A percentile compares a stretch with the other conserved stretches of the same genome.
These are phyloP conservation scores for Quercus phellos DNA, from an alignment of 331 rosid genomes.

Conservation along the genomic window DNA sequence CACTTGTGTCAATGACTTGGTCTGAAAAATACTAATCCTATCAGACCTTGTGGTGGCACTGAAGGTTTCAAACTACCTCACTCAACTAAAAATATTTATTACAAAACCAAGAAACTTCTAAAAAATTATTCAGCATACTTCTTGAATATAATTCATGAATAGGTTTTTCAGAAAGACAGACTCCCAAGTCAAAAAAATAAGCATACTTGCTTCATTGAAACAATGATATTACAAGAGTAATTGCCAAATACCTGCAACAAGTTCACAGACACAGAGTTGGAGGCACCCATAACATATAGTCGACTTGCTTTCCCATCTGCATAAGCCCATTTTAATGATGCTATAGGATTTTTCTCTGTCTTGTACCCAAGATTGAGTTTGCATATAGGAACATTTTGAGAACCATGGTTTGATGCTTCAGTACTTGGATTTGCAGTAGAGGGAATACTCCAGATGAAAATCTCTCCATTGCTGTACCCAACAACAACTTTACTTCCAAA, in stretches of 20 bases:
- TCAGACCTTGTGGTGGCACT: background rate
- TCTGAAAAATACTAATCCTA: background rate
- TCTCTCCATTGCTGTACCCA: constrained; percentile 88
- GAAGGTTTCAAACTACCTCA: background rate
- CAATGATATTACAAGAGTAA: background rate
- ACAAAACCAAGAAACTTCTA: background rate
- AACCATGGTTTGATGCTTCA: constrained; percentile 28
- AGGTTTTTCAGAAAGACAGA: background rate
- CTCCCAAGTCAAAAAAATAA: background rate
- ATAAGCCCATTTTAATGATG: constrained; percentile 63
- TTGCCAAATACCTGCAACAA: constrained; percentile 55
- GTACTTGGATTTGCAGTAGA: constrained; percentile 25
- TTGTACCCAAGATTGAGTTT: constrained; percentile 84
- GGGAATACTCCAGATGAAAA: constrained; percentile 71
- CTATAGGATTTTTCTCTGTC: constrained; percentile 60
- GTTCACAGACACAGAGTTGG: constrained; percentile 42
- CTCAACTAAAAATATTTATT: background rate
- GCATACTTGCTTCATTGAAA: background rate
- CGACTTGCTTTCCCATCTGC: constrained; percentile 78
- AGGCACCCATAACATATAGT: constrained; percentile 64
- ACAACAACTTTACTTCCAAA: constrained; percentile 74
- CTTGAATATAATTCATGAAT: too few species aligned
- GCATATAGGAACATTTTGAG: constrained; percentile 48
- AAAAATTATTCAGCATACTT: background rate
- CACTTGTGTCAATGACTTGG: background rate